Percentiles rank a stretch among this genome's conserved stretches.
Evolutionary conservation across 495 filamentous ascomycete genomes (phyloP).

Genomic region (Aspergillus kassunensis): DNA sequence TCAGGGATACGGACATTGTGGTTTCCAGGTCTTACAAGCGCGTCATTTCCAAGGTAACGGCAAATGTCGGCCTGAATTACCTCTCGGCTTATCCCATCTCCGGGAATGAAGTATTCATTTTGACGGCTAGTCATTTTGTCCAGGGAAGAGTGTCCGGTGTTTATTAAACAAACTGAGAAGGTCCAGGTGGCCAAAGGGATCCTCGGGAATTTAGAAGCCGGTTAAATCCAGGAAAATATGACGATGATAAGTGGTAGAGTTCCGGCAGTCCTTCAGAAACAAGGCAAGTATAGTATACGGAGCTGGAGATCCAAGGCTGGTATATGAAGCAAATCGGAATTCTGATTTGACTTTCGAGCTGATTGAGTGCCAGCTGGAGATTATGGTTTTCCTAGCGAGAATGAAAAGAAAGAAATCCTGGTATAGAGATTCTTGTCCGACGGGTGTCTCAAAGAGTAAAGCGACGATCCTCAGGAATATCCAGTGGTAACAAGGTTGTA

Average conservation of each 20-base stretch:
- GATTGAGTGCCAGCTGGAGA: conserved; percentile 9
- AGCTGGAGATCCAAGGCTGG: conserved; percentile 25
- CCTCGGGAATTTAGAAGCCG: conserved; percentile 17
- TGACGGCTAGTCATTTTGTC: conserved; percentile 50
- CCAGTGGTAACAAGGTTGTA: conserved; percentile 11
- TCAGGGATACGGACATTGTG: conserved; percentile 62
- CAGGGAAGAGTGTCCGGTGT: conserved; percentile 29
- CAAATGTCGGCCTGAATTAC: conserved; percentile 95
- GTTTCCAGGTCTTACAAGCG: conserved; percentile 77
- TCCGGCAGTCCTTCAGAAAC: conserved; percentile 18
- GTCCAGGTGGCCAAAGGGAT: conserved; percentile 33
- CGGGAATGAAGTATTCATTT: conserved; percentile 83
- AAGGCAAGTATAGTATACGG: conserved; percentile 22
- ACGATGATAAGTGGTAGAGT: conserved; percentile 12
- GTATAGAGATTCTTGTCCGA: conserved; percentile 10
- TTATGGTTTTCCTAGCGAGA: conserved; percentile 14
- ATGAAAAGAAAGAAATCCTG: conserved; percentile 22
- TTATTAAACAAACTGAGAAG: conserved; percentile 28
- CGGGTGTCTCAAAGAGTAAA: background rate
- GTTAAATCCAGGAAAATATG: conserved; percentile 17
- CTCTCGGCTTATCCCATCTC: conserved; percentile 86
- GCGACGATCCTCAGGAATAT: conserved; percentile 15
- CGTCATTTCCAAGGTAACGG: conserved; percentile 89
- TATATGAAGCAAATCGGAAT: conserved; percentile 20
- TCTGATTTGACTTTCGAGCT: conserved; percentile 17